phyloP scores from a whole-genome alignment of 1,139 yeast species.

The Citeromyces hawaiiensis region DNA sequence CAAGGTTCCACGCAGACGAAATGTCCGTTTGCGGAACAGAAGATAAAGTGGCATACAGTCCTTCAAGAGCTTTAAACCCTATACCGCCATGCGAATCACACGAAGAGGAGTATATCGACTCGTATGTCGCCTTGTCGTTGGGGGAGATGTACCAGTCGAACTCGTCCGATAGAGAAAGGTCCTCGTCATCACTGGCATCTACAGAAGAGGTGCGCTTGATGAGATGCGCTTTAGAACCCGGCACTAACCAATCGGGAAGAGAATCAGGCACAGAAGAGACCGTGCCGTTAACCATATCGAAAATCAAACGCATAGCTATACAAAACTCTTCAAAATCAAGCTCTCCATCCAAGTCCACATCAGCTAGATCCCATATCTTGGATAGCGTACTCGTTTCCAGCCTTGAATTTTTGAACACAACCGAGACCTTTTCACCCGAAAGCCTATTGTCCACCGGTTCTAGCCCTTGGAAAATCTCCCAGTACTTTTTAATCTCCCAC shows the following conservation, averaged over 20 bases:
- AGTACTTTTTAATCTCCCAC: constrained; percentile 90
- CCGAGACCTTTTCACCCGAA: constrained; percentile 74
- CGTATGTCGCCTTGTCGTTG: constrained; percentile 65
- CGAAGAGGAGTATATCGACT: constrained; percentile 61
- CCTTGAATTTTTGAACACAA: constrained; percentile 82
- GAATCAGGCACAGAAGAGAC: constrained; percentile 47
- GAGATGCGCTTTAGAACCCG: constrained; percentile 75
- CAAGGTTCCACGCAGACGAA: constrained; percentile 90
- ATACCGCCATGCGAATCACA: constrained; percentile 78
- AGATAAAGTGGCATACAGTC: constrained; percentile 51
- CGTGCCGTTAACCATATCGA: constrained; percentile 78
- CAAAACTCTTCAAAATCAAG: constrained; percentile 96
- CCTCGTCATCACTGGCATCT: constrained; percentile 34
- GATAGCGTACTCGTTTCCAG: constrained; percentile 64
- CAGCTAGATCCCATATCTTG: constrained; percentile 84
- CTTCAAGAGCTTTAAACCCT: constrained; percentile 56
- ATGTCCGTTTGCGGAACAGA: constrained; percentile 77
- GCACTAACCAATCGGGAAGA: constrained; percentile 86
- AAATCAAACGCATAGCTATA: constrained; percentile 89
- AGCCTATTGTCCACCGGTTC: constrained; percentile 69
- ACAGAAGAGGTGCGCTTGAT: constrained; percentile 68
- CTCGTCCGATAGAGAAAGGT: constrained; percentile 43
- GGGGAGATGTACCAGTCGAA: constrained; percentile 97
- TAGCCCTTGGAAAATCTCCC: constrained; percentile 92
- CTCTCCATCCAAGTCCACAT: constrained; percentile 82